These are phyloP conservation scores for Astraeus odoratus DNA, from an alignment of 768 basidiomycete species.

Conservation along the genomic window DNA sequence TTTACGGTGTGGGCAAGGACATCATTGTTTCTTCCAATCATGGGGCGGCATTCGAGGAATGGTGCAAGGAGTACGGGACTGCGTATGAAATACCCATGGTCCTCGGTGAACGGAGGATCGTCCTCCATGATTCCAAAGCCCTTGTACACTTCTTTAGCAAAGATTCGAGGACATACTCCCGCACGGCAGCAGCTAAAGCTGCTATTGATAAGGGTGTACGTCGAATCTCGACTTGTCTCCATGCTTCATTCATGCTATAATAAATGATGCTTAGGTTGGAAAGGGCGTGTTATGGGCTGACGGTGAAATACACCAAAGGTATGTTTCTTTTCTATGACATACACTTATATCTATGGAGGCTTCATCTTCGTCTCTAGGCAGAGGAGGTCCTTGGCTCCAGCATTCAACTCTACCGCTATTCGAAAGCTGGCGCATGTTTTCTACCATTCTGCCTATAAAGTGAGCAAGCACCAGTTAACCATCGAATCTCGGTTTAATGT, in stretches of 20 bases:
- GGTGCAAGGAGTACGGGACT: conserved; percentile 39
- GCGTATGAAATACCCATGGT: conserved; percentile 33
- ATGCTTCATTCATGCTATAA: not conserved
- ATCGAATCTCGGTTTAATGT: conserved; percentile 1
- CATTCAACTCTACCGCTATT: conserved; percentile 19
- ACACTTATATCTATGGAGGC: not conserved
- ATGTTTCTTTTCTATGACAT: not conserved
- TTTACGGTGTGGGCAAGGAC: not conserved
- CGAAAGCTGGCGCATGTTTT: conserved; percentile 17
- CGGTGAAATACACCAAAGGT: not conserved
- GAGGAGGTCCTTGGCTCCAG: conserved; percentile 20
- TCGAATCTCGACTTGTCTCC: not conserved
- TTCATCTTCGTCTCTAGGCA: conserved; percentile 8
- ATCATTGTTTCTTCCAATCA: not conserved
- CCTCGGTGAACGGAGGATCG: conserved; percentile 28
- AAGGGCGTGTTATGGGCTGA: not conserved
- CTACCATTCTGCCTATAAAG: conserved; percentile 22
- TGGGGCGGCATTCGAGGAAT: conserved; percentile 30
- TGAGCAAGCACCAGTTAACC: not conserved
- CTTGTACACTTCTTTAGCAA: conserved; percentile 41
- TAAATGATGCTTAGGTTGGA: conserved; percentile 20
- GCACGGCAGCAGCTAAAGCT: conserved; percentile 26
- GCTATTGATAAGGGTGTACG: conserved; percentile 31
- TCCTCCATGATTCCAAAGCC: conserved; percentile 41
- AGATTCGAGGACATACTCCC: conserved; percentile 42